Conservation (phyloP, 148 eudicot species). For the Arctostaphylos glauca region DNA sequence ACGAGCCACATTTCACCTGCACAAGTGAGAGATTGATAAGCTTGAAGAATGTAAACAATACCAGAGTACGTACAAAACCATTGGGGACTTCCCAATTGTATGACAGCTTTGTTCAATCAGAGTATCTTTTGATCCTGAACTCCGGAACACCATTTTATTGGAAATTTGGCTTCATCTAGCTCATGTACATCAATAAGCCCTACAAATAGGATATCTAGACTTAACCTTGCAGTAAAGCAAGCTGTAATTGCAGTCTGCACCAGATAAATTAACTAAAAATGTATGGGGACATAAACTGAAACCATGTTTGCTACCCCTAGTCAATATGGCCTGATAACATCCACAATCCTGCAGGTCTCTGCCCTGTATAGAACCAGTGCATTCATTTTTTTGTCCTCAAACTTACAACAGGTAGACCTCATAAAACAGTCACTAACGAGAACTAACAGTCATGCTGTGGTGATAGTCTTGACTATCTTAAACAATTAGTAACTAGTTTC, state of each 20-base stretch:
- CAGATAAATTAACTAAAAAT: neutral
- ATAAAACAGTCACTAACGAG: too few species aligned
- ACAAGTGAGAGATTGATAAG: too few species aligned
- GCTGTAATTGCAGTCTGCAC: neutral
- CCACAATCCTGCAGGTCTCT: too few species aligned
- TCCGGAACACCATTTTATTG: neutral
- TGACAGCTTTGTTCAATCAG: neutral
- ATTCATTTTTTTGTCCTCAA: neutral
- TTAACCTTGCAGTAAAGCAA: neutral
- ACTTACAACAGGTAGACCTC: neutral
- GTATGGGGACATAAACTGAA: neutral
- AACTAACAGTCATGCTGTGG: neutral
- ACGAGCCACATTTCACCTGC: neutral
- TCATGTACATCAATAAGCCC: neutral
- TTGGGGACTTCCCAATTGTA: neutral
- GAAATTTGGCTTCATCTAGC: neutral
- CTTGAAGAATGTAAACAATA: neutral
- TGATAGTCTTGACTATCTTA: neutral
- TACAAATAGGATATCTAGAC: neutral
- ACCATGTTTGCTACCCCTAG: neutral
- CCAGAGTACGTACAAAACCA: neutral
- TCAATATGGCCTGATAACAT: neutral
- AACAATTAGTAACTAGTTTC: neutral
- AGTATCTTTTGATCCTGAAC: neutral
- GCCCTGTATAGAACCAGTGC: neutral